Base-by-base conservation (phyloP, 2,329 filamentous ascomycete genomes). In the Drechslerella coelobrocha region DNA sequence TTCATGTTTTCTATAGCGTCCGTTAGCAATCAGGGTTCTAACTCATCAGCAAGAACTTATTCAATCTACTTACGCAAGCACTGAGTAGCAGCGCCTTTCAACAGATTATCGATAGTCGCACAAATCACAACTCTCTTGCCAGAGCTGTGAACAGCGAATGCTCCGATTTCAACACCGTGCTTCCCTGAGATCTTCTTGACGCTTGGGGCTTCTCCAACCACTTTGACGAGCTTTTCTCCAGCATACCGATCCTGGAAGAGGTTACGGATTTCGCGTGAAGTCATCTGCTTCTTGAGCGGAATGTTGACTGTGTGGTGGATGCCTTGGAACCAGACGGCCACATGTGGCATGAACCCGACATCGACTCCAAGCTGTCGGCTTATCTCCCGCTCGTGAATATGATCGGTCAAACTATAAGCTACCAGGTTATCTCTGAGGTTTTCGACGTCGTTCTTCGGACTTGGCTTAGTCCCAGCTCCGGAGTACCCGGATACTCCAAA, bases 241-340 rank as follows among this genome's bases (percentile, higher is more conserved):
- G 93, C 93, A 77, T 96, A 99, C 23, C 93, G 86, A 76, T 97
- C 93, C 80, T 97, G 93, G 83, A 96, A 99, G 66, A 97, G 83
- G 77, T 96, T 91, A 72, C 94, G 87, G 75, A 99, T 91, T 78
- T 97, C 92, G 56, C 94, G 89, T 43, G 90, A 92, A 1, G 87
- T 90, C 90, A 97, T 95, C 72, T 86, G 84, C 80, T 93, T 85
- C 77, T 89, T 89, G 7, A 99, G 83, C 10, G 93, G 93, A 53
- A 97, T 90, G 77, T 87, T 92, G 79, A 97, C 92, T 39, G 92
- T 93, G 80, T 92, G 90, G 63, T 14, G 47, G 60, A 62, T 60
- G 97, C 93, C 93, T 78, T 95, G 89, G 85, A 97, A 97, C 93
- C 92, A 97, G 12, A 89, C 87, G n/a, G 92, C 91, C 23, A 96